Percentiles rank a stretch among this genome's conserved stretches.
These are phyloP conservation scores for Rutstroemia sydowiana DNA, from an alignment of 2,329 filamentous ascomycete genomes.

Conservation along the genomic window DNA sequence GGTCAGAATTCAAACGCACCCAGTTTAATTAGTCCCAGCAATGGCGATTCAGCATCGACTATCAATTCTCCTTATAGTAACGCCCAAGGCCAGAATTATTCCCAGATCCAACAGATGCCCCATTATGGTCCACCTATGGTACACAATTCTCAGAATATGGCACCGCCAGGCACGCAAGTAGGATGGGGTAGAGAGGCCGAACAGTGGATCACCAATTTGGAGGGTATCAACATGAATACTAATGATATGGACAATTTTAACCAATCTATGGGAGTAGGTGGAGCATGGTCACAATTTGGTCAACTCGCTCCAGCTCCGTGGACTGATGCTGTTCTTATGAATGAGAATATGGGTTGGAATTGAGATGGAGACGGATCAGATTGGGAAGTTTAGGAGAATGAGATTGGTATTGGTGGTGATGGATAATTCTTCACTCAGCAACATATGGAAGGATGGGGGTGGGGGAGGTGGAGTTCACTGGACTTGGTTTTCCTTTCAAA, in stretches of 20 bases:
- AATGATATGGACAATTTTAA: constrained; percentile 8
- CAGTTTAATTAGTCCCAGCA: constrained; percentile 21
- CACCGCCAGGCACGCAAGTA: constrained; percentile 7
- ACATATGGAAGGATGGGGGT: background rate
- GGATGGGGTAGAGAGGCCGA: background rate
- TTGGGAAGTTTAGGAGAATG: background rate
- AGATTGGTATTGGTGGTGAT: background rate
- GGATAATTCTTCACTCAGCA: background rate
- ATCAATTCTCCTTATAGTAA: constrained; percentile 23
- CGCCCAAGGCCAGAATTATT: constrained; percentile 7
- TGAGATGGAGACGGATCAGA: too few relatives aligned
- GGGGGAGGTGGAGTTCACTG: background rate
- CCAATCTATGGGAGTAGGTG: constrained; percentile 2
- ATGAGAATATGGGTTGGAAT: too few relatives aligned
- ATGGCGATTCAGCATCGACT: constrained; percentile 21
- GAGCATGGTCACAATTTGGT: too few relatives aligned
- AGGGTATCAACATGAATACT: constrained; percentile 8
- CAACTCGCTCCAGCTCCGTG: too few relatives aligned
- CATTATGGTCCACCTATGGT: constrained; percentile 5
- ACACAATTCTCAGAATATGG: constrained; percentile 5
- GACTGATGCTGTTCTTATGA: too few relatives aligned
- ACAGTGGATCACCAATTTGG: constrained; percentile 5
- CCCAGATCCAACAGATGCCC: constrained; percentile 2
- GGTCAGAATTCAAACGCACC: constrained; percentile 21
- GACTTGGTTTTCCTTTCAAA: background rate